Evolutionary conservation across 495 filamentous ascomycete species (phyloP).

Genomic region (Penicillium atrosanguineum): DNA sequence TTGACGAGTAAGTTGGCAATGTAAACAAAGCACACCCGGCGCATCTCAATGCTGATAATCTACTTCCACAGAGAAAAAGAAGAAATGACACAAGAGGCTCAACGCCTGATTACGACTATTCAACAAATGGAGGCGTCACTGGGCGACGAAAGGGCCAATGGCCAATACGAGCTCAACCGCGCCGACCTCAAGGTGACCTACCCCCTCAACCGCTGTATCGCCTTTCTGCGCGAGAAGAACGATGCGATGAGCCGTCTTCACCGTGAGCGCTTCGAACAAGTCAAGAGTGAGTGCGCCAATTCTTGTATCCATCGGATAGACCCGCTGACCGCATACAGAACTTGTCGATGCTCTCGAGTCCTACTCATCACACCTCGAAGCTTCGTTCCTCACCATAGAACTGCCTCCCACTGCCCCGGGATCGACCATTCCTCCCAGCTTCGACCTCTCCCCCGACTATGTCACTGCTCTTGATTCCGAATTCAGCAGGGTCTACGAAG

Average conservation of each 20-base stretch:
- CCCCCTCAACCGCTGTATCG: conserved; percentile 75
- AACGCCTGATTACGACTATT: conserved; percentile 77
- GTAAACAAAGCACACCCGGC: not conserved
- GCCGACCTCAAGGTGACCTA: conserved; percentile 71
- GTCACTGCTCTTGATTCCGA: conserved; percentile 83
- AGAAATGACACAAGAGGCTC: conserved; percentile 80
- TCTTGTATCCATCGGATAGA: not conserved
- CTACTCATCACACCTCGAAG: conserved; percentile 90
- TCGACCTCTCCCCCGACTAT: conserved; percentile 88
- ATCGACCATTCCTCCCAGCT: conserved; percentile 70
- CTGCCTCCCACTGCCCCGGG: conserved; percentile 78
- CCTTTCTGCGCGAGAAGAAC: conserved; percentile 81
- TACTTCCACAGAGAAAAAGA: conserved; percentile 70
- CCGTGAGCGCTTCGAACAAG: conserved; percentile 86
- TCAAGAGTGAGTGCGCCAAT: conserved; percentile 68
- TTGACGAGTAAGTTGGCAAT: conserved; percentile 57
- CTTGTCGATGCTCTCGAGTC: conserved; percentile 90
- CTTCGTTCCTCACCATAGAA: conserved; percentile 73
- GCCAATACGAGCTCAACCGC: conserved; percentile 59
- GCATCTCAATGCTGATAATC: conserved; percentile 5
- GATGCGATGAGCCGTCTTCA: conserved; percentile 74
- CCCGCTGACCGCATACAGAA: conserved; percentile 54
- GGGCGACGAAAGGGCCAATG: conserved; percentile 65
- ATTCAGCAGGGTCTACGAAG: conserved; percentile 90
- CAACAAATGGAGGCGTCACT: conserved; percentile 91